A percentile compares a stretch with the other conserved stretches of the same genome.
phyloP scores from a whole-genome alignment of 768 basidiomycete species.

The Mycena indigotica region DNA sequence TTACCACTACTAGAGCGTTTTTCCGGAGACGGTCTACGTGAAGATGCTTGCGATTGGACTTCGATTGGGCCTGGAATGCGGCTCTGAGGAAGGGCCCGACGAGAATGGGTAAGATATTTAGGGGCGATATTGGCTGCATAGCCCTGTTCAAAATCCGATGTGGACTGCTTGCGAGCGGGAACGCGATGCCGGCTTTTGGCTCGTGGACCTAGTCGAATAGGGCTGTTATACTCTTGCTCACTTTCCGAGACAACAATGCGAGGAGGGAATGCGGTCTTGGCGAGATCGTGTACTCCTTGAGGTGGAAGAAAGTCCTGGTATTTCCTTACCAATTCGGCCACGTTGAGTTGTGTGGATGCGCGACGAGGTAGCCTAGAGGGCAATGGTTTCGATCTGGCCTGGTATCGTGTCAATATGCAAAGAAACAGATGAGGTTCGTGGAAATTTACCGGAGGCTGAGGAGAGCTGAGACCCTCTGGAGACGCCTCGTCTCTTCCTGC shows the following conservation, averaged over 20 bases:
- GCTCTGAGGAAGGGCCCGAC: constrained; percentile 44
- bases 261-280: constrained; percentile 70
- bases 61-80: constrained; percentile 59
- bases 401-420: constrained; percentile 21
- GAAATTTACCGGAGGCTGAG: constrained; percentile 29
- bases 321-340: constrained; percentile 83
- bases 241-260: constrained; percentile 71
- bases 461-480: constrained; percentile 21
- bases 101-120: constrained; percentile 60
- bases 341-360: constrained; percentile 56
- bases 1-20: constrained; percentile 49
- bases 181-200: constrained; percentile 54
- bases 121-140: constrained; percentile 94
- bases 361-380: constrained; percentile 69
- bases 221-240: constrained; percentile 64
- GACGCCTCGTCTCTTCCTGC: constrained; percentile 43
- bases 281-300: constrained; percentile 70
- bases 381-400: constrained; percentile 18
- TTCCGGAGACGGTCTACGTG: constrained; percentile 73
- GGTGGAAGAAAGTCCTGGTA: constrained; percentile 79
- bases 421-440: constrained; percentile 1
- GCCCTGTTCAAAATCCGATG: constrained; percentile 87
- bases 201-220: constrained; percentile 44
- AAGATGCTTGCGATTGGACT: constrained; percentile 60
- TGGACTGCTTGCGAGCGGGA: constrained; percentile 55